These are phyloP conservation scores for Hexamita inflata DNA, from an alignment of 208 protist species.

Conservation along the genomic window DNA sequence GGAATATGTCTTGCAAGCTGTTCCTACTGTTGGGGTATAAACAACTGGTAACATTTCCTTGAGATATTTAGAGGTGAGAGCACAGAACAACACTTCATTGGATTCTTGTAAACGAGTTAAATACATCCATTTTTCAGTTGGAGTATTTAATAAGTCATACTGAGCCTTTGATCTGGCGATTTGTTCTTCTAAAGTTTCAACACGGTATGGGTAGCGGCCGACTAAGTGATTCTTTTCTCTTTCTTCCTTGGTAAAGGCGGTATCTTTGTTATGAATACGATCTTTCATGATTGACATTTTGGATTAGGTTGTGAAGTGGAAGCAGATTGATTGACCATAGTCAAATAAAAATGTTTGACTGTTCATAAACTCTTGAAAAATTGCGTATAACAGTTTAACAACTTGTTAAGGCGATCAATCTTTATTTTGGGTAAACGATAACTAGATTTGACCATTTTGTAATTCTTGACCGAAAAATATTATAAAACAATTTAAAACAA, in stretches of 20 bases:
- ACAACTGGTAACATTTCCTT: constrained; percentile 33
- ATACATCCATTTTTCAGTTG: constrained; percentile 24
- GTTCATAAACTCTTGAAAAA: too few species aligned
- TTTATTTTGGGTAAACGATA: too few species aligned
- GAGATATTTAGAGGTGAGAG: neutral
- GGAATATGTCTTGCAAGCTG: constrained; percentile 37
- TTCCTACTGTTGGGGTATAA: constrained; percentile 49
- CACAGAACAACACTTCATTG: constrained; percentile 30
- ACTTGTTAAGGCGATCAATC: too few species aligned
- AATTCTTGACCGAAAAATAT: too few species aligned
- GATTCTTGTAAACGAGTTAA: constrained; percentile 3
- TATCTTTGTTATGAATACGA: constrained; percentile 36
- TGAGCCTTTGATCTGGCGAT: neutral
- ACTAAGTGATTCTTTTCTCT: constrained; percentile 4
- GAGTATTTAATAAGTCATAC: neutral
- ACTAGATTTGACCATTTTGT: too few species aligned
- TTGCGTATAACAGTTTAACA: too few species aligned
- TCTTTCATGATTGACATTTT: too few species aligned
- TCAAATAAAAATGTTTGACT: too few species aligned
- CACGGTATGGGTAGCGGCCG: constrained; percentile 1
- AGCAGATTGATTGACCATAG: too few species aligned
- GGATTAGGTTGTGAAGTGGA: too few species aligned
- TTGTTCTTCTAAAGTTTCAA: constrained; percentile 36
- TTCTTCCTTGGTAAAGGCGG: constrained; percentile 27
- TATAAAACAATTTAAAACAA: too few species aligned